These are phyloP conservation scores for slime mould (Dictyostelium discoideum) DNA, from an alignment of 78 protist genomes.

Conservation along the genomic window dicty_2.7 NC_007089.4:773001-773500, in stretches of 20 bases:
- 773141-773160: constrained; percentile 90
- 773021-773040: constrained; percentile 34
- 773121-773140: constrained; percentile 85
- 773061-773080: constrained; percentile 88
- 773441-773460: constrained; percentile 64
- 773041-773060: constrained; percentile 61
- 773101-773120: constrained; percentile 90
- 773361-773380: constrained; percentile 44
- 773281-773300: constrained; percentile 74
- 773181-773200: constrained; percentile 86
- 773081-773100: constrained; percentile 80
- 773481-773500: constrained; percentile 95
- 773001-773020: constrained; percentile 96
- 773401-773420: constrained; percentile 86
- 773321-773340: constrained; percentile 96
- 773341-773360: not conserved
- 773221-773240: constrained; percentile 96
- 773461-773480: constrained; percentile 97
- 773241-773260: constrained; percentile 98
- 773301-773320: constrained; percentile 73
- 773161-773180: constrained; percentile 93
- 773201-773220: constrained; percentile 91
- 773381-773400: constrained; percentile 64
- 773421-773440: constrained; percentile 80
- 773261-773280: constrained; percentile 89